These are phyloP conservation scores for Blumeria graminis DNA, from an alignment of 2,329 filamentous ascomycete species.

Conservation along the genomic window DNA sequence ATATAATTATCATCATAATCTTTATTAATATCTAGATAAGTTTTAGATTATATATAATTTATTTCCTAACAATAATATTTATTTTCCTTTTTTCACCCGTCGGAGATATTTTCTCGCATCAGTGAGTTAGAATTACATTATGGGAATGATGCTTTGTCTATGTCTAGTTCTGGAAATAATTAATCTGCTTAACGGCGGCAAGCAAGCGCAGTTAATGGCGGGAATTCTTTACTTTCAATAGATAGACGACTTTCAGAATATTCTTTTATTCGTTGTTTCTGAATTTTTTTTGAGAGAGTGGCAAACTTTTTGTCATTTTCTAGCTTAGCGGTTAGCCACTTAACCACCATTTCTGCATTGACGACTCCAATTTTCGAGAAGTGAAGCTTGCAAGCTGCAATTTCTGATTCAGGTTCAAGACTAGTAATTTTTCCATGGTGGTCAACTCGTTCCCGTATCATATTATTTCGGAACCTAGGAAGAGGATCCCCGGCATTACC, in stretches of 20 bases:
- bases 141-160: no score
- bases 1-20: no score
- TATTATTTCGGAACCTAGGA: slow-evolving; percentile 56
- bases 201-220: slow-evolving; percentile 65
- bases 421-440: slow-evolving; percentile 50
- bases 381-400: slow-evolving; percentile 39
- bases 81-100: no score
- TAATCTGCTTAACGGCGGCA: slow-evolving; percentile 22
- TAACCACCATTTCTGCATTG: slow-evolving; percentile 54
- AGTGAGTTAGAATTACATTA: no score
- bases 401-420: slow-evolving; percentile 36
- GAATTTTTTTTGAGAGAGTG: slow-evolving; percentile 42
- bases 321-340: slow-evolving; percentile 56
- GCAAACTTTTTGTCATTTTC: slow-evolving; percentile 53
- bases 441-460: slow-evolving; percentile 78
- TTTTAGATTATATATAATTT: no score
- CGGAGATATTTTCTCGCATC: no score
- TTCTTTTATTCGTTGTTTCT: slow-evolving; percentile 49
- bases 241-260: slow-evolving; percentile 46
- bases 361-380: slow-evolving; percentile 48
- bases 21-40: no score
- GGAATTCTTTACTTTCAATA: slow-evolving; percentile 46
- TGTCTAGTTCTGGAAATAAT: no score
- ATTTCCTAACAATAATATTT: no score
- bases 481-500: slow-evolving; percentile 73